phyloP scores from a whole-genome alignment of 2,329 filamentous ascomycete species.

The Apiospora malaysiana region DNA sequence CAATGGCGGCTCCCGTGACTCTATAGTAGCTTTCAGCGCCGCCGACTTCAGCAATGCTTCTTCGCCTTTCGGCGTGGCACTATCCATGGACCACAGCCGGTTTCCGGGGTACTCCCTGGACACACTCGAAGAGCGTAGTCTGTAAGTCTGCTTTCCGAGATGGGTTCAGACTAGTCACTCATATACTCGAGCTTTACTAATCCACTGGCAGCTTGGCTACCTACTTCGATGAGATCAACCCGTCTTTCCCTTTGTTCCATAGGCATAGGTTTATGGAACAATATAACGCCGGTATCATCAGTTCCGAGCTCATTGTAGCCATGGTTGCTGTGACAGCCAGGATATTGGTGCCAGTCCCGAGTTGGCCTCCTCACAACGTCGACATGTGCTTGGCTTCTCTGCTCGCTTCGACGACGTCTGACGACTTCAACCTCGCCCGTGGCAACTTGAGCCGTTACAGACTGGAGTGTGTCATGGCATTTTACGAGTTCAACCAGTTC shows the following conservation, averaged over 20 bases:
- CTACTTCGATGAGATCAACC: conserved; percentile 40
- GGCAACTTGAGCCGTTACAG: conserved; percentile 37
- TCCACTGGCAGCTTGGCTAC: conserved; percentile 29
- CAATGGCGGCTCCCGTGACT: not conserved
- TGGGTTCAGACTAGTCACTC: no score
- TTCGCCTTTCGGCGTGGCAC: not conserved
- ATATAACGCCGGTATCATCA: conserved; percentile 33
- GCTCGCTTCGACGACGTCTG: conserved; percentile 28
- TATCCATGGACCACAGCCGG: not conserved
- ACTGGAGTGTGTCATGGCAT: conserved; percentile 42
- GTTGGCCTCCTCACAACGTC: conserved; percentile 32
- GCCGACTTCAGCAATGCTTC: not conserved
- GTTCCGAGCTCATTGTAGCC: conserved; percentile 33
- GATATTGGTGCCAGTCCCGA: conserved; percentile 31
- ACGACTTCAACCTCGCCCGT: conserved; percentile 18
- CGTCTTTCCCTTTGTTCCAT: conserved; percentile 39
- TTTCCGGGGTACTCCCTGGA: not conserved
- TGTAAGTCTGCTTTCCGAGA: not conserved
- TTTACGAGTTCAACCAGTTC: conserved; percentile 45
- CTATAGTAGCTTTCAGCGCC: not conserved
- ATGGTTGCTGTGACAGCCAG: conserved; percentile 39
- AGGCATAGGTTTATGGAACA: conserved; percentile 33
- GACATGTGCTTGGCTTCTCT: conserved; percentile 33
- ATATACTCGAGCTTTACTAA: not conserved
- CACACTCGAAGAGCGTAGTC: not conserved